A percentile compares a stretch with the other conserved stretches of the same genome.
These are phyloP conservation scores for Metschnikowia proteae DNA, from an alignment of 805 yeast genomes.

Conservation along the genomic window DNA sequence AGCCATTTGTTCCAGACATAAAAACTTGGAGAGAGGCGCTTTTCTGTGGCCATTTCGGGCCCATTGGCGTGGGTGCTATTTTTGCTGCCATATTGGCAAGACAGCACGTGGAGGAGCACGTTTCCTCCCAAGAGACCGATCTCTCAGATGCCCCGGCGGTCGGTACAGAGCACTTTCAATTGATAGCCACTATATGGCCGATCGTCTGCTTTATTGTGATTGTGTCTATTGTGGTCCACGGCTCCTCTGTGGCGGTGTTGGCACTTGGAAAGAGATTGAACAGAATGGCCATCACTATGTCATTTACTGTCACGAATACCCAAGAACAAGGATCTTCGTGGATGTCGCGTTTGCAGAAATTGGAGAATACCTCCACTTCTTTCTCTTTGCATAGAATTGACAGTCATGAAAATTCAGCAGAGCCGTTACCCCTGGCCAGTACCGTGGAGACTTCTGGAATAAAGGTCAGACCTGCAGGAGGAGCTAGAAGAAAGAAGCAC, in stretches of 20 bases:
- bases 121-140: constrained; percentile 55
- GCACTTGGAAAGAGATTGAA: constrained; percentile 73
- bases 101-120: constrained; percentile 56
- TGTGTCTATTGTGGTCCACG: constrained; percentile 83
- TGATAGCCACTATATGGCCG: constrained; percentile 64
- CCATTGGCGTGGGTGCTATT: constrained; percentile 92
- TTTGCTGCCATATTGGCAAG: constrained; percentile 81
- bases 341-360: constrained; percentile 80
- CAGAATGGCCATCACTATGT: constrained; percentile 88
- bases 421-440: constrained; percentile 26
- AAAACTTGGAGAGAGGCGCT: constrained; percentile 91
- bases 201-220: constrained; percentile 66
- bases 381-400: constrained; percentile 82
- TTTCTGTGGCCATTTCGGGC: constrained; percentile 94
- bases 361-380: constrained; percentile 68
- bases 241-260: constrained; percentile 54
- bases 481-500: constrained; percentile 53
- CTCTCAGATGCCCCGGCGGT: constrained; percentile 43
- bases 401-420: constrained; percentile 37
- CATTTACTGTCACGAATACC: constrained; percentile 62
- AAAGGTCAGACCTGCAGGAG: constrained; percentile 71
- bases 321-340: constrained; percentile 61
- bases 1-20: constrained; percentile 81
- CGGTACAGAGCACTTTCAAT: constrained; percentile 51
- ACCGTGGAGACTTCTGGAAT: constrained; percentile 61